phyloP scores from a whole-genome alignment of 257 asterid genomes.

The Penstemon davidsonii region DNA sequence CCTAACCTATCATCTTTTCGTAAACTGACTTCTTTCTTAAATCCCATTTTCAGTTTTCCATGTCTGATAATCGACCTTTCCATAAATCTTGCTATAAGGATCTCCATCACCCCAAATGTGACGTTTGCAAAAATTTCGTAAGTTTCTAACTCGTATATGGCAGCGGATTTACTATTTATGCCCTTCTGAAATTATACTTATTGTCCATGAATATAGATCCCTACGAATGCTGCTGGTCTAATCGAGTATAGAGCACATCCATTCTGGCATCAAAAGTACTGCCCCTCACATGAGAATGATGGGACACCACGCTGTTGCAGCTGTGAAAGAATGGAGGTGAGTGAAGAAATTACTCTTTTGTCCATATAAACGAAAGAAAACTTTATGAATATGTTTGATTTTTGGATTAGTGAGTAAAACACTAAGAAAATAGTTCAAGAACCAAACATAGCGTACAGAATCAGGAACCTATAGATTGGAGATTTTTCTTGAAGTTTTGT shows the following conservation, averaged over 20 bases:
- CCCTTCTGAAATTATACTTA: constrained; percentile 8
- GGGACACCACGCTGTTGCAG: constrained; percentile 99
- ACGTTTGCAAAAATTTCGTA: constrained; percentile 90
- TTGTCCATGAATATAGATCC: constrained; percentile 53
- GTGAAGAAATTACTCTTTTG: constrained; percentile 11
- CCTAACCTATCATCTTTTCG: not conserved
- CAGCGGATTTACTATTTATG: constrained; percentile 6
- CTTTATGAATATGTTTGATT: not conserved
- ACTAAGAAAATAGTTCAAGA: no score
- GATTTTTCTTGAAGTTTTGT: not conserved
- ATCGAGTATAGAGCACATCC: constrained; percentile 99
- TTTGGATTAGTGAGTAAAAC: no score
- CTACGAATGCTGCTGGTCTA: constrained; percentile 82
- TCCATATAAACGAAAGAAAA: not conserved
- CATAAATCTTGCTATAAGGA: constrained; percentile 96
- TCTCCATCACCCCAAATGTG: constrained; percentile 94
- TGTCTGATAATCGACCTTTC: constrained; percentile 79
- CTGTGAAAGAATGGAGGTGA: constrained; percentile 95
- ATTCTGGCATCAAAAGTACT: constrained; percentile 95
- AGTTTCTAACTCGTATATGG: constrained; percentile 34
- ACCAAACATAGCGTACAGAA: not conserved
- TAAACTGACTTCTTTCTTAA: constrained; percentile 22
- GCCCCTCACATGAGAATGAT: constrained; percentile 90
- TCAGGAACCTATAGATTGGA: not conserved
- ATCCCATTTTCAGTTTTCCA: constrained; percentile 66